Conservation (phyloP, 176 grass and related monocot genomes). For the Zoysia japonica region DNA sequence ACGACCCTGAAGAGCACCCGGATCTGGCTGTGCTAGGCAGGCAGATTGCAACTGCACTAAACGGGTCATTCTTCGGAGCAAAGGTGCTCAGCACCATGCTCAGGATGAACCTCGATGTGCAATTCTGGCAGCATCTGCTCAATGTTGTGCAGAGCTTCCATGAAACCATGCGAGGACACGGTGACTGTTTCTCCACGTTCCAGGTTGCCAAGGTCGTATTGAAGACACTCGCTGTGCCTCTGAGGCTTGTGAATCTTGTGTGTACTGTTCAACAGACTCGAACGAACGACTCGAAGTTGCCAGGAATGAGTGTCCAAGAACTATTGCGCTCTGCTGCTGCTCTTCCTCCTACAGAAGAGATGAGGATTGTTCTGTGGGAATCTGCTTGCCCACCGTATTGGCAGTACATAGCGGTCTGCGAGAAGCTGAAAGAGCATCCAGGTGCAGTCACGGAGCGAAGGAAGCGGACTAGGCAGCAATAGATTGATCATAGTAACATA, state of each 20-base stretch:
- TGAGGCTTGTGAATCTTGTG: not conserved
- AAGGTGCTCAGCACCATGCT: slow-evolving; percentile 1
- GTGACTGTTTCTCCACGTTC: not conserved
- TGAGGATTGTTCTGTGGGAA: slow-evolving; percentile 18
- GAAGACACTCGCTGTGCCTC: not conserved
- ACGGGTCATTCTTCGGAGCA: slow-evolving; percentile 36
- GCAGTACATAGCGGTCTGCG: not conserved
- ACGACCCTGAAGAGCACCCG: slow-evolving; percentile 9
- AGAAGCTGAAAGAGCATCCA: slow-evolving; percentile 1
- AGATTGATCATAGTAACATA: not conserved
- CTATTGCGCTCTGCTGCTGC: not conserved
- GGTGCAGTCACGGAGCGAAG: not conserved
- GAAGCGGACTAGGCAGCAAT: not conserved
- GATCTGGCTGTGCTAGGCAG: slow-evolving; percentile 27
- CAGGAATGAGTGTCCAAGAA: not conserved
- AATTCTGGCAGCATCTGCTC: too few relatives aligned
- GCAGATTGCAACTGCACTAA: slow-evolving; percentile 34
- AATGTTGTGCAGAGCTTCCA: too few relatives aligned
- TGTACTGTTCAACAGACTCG: not conserved
- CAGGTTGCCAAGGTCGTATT: not conserved
- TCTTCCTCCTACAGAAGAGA: not conserved
- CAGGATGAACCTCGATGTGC: too few relatives aligned
- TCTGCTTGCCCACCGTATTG: slow-evolving; percentile 10
- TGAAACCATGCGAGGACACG: too few relatives aligned
- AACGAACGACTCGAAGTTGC: too few relatives aligned